Evolutionary conservation across 176 grass and related monocot species (phyloP).

Genomic region (Bonia amplexicaulis): DNA sequence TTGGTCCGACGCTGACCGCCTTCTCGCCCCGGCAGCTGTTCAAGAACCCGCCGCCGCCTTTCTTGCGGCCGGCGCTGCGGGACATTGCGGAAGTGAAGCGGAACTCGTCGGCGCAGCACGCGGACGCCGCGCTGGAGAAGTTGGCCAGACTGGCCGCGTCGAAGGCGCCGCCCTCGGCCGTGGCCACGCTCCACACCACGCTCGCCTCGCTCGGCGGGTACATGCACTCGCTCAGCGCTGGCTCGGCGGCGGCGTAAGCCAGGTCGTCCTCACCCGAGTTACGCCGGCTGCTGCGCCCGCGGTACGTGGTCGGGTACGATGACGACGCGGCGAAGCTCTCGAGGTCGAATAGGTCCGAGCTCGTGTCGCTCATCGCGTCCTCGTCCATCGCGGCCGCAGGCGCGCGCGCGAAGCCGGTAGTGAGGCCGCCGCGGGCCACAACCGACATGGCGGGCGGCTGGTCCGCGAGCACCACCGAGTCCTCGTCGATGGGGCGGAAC

Average conservation of each 20-base stretch:
- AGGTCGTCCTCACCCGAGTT: constrained; percentile 43
- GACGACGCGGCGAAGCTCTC: constrained; percentile 58
- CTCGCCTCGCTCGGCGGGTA: constrained; percentile 77
- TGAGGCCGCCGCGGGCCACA: background rate
- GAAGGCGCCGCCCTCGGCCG: constrained; percentile 50
- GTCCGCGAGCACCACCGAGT: constrained; percentile 32
- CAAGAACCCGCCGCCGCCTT: constrained; percentile 20
- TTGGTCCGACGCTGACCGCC: constrained; percentile 57
- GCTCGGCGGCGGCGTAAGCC: constrained; percentile 12
- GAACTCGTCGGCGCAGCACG: constrained; percentile 49
- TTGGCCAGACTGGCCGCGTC: constrained; percentile 47
- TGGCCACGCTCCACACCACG: constrained; percentile 72
- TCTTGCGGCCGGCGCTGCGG: constrained; percentile 31
- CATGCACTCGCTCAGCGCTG: constrained; percentile 56
- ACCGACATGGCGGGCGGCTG: background rate
- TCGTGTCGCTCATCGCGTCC: constrained; percentile 59
- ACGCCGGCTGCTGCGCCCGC: constrained; percentile 33
- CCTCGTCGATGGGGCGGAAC: constrained; percentile 50
- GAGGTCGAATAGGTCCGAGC: constrained; percentile 78
- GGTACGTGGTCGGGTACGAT: constrained; percentile 46
- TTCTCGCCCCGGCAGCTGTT: constrained; percentile 67
- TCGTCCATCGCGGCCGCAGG: constrained; percentile 11
- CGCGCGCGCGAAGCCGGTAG: background rate
- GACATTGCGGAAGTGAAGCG: constrained; percentile 45
- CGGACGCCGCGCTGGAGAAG: constrained; percentile 70